Conservation (phyloP, 805 yeast genomes). For the Wickerhamomyces chambardii region DNA sequence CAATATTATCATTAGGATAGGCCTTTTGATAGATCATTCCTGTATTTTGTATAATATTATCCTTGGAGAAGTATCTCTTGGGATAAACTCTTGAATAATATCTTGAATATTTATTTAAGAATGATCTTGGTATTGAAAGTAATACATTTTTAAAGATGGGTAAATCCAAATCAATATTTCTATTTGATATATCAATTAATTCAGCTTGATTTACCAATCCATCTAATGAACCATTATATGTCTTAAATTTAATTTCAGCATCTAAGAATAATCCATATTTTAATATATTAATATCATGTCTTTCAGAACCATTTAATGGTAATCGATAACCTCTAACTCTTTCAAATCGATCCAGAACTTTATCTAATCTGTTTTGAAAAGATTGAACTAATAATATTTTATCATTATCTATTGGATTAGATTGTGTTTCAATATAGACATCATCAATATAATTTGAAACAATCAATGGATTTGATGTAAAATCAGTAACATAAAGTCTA, state of each 20-base stretch:
- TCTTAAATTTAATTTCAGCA: constrained; percentile 4
- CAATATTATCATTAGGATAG: no score
- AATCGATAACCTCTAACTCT: neutral
- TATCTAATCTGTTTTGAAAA: no score
- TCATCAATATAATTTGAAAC: neutral
- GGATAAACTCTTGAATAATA: neutral
- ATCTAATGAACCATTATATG: constrained; percentile 3
- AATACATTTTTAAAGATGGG: constrained; percentile 3
- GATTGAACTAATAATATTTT: no score
- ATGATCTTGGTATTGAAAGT: constrained; percentile 2
- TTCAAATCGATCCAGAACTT: neutral
- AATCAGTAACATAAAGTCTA: constrained; percentile 6
- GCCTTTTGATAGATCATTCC: no score
- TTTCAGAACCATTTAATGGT: neutral
- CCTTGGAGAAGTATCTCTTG: no score
- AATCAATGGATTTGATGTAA: constrained; percentile 4
- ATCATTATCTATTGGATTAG: no score
- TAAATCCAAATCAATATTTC: neutral
- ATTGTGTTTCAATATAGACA: no score
- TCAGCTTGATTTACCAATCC: constrained; percentile 1
- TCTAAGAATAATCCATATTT: constrained; percentile 5
- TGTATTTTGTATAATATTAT: no score
- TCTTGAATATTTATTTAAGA: no score
- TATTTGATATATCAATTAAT: neutral
- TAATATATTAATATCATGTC: constrained; percentile 2